Evolutionary conservation across 2,329 filamentous ascomycete genomes (phyloP), one percentile per base, ranked within the genome.

Genomic region (Volutella citrinella): DNA sequence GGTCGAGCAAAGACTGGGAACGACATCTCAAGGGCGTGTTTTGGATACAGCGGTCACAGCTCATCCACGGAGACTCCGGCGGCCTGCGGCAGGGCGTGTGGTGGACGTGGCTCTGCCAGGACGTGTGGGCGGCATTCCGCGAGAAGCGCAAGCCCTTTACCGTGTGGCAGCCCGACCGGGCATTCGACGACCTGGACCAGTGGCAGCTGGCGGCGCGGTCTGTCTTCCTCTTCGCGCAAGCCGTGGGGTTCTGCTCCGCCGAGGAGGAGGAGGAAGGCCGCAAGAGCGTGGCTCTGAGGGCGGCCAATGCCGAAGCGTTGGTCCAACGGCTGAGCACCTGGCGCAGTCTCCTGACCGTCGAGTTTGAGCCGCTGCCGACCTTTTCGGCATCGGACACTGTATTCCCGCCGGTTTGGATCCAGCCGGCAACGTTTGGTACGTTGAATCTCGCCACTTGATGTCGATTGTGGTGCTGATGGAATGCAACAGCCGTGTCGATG

Each of bases 51-150:
- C 61, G 77, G n/a, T 77, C 71, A 1, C 75, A 78, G 32, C 67
- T 78, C 29, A 78, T 79, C 27, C 68, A 82, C 34, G 78, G 76
- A 3, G 76, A 76, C 30, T 72, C 69, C 1, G 69, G 71, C 1
- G 74, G 76, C 0, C 59, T 82, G 0, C 65, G 72, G 25, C 69
- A 74, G 42, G 72, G 76, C 0, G 73, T 77, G 0, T 82, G 78
- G 79, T 83, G 79, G 78, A 70, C 72, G 1, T 83, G 78, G 79
- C 59, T 82, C 5, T 64, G 76, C n/a, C 79, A 83, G 48, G 79
- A 83, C 48, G 67, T 78, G 0, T 82, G 78, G 78, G 78, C 76
- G 3, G 78, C 78, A 0, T 80, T 81, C 43, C 66, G 76, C 1
- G 77, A 81, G 48, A 65, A 66, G 15, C 61, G 79, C 5, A 64